Evolutionary conservation across 331 rosid species (phyloP), one percentile per base, ranked within the genome.

Genomic region (Saraca asoca): DNA sequence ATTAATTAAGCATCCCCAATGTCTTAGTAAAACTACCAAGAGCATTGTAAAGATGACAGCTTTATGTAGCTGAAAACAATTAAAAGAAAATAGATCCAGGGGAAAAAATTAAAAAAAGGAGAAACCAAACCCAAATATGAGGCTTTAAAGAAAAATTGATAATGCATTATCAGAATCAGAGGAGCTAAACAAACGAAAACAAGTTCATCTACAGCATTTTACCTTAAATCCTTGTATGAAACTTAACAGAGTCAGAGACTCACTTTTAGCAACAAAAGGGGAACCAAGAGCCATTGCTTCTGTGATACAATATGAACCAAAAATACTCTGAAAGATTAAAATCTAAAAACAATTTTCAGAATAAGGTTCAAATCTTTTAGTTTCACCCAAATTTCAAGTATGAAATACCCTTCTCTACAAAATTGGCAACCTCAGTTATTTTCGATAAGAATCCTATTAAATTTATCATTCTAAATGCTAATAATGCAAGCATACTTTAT

Each of bases 401-500:
- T 43, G 5, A 44, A 62, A 42, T 51, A 62, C 48, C 57, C 17
- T 52, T 18, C 5, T 19, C 19, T 16, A 13, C 42, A 72, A 34
- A 31, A 42, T 45, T 9, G 38, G 17, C 71, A 45, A 55, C 49
- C 46, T 19, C 5, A 41, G 17, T 55, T 45, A 35, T 14, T 29
- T 46, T 12, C 43, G 7, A 44, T 12, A 24, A 44, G 13, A 44
- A 62, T 18, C 17, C 41, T 13, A 31, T 10, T 62, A 63, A 45
- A 64, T 35, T 58, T 45, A 73, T 38, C 51, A 16, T 37, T 14
- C 6, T 12, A 64, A 49, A 73, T 16, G 44, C 34, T 16, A 48
- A 56, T 57, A 39, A 39, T 12, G 4, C 10, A 11, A 42, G 46
- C 46, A 42, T 9, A 42, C 13, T 2, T 13, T 10, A 39, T 42